A percentile compares a stretch with the other conserved stretches of the same genome.
These are phyloP conservation scores for Phaeotremella skinneri DNA, from an alignment of 768 basidiomycete genomes.

Conservation along the genomic window DNA sequence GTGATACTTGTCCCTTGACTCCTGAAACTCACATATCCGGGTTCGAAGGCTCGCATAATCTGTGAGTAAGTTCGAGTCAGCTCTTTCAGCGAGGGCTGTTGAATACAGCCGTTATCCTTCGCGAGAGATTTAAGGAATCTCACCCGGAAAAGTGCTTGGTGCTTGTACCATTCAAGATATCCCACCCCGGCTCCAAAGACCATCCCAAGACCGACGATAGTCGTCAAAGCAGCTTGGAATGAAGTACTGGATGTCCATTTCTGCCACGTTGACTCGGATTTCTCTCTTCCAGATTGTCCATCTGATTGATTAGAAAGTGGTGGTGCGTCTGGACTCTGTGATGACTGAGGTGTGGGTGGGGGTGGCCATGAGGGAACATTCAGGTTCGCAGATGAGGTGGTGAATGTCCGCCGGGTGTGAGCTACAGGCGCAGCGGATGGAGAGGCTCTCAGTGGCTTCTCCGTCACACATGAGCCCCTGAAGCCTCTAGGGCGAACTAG, in stretches of 20 bases:
- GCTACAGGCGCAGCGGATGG: too few species aligned
- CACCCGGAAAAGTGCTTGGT: slow-evolving; percentile 75
- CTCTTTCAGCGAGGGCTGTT: slow-evolving; percentile 11
- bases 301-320: not conserved
- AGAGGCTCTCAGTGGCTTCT: too few species aligned
- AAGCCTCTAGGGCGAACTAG: too few species aligned
- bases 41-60: slow-evolving; percentile 74
- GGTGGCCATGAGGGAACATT: slow-evolving; percentile 46
- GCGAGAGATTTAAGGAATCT: slow-evolving; percentile 14
- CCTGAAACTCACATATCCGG: slow-evolving; percentile 71
- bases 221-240: slow-evolving; percentile 49
- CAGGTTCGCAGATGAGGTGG: not conserved
- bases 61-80: slow-evolving; percentile 41
- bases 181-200: slow-evolving; percentile 57
- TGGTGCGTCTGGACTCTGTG: slow-evolving; percentile 33
- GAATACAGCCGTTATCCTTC: slow-evolving; percentile 9
- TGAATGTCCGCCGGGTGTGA: not conserved
- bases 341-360: slow-evolving; percentile 44
- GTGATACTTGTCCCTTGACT: slow-evolving; percentile 51
- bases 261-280: slow-evolving; percentile 23
- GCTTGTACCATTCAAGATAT: slow-evolving; percentile 78
- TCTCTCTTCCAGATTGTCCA: not conserved
- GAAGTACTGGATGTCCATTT: slow-evolving; percentile 37
- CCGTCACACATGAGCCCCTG: too few species aligned
- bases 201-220: slow-evolving; percentile 45